Percentiles rank a stretch among this genome's conserved stretches.
Evolutionary conservation across 371 early-diverging fungal species (phyloP).

Genomic region (Syncephalastrum racemosum): DNA sequence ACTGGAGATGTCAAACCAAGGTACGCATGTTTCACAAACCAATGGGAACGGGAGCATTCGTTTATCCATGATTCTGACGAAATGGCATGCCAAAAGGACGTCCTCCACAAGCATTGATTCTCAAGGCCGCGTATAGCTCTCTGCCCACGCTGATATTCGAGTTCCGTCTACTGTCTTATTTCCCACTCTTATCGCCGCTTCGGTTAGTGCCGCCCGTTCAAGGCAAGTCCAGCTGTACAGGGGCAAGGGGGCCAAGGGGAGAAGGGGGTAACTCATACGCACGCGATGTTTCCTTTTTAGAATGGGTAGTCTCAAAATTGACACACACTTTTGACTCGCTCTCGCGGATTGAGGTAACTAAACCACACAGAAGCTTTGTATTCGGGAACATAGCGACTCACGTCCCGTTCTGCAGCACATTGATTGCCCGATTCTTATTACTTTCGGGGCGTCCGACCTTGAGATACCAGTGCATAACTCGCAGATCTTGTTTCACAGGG

Average conservation of each 20-base stretch:
- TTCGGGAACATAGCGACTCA: not conserved
- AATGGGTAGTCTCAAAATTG: slow-evolving; percentile 32
- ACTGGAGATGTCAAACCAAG: slow-evolving; percentile 34
- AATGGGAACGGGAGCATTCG: not conserved
- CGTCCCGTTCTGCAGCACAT: slow-evolving; percentile 22
- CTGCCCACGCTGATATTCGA: slow-evolving; percentile 44
- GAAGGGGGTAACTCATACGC: slow-evolving; percentile 2
- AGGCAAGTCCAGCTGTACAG: slow-evolving; percentile 20
- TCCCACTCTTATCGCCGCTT: slow-evolving; percentile 41
- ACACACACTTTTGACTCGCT: slow-evolving; percentile 40
- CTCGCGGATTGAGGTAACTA: slow-evolving; percentile 38
- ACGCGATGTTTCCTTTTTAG: slow-evolving; percentile 15
- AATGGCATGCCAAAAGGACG: slow-evolving; percentile 11
- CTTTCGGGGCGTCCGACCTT: slow-evolving; percentile 33
- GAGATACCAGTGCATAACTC: slow-evolving; percentile 45
- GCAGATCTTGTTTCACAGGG: slow-evolving; percentile 38
- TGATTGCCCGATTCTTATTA: slow-evolving; percentile 36
- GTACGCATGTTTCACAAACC: slow-evolving; percentile 11
- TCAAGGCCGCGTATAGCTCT: slow-evolving; percentile 47
- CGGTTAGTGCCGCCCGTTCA: slow-evolving; percentile 28
- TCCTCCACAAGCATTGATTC: slow-evolving; percentile 37
- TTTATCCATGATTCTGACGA: not conserved
- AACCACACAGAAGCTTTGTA: slow-evolving; percentile 2
- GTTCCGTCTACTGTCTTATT: slow-evolving; percentile 27
- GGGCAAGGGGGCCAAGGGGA: too few species aligned